Evolutionary conservation across 2,329 filamentous ascomycete species (phyloP), one percentile per base, ranked within the genome.

Genomic region (Talaromyces sp.): DNA sequence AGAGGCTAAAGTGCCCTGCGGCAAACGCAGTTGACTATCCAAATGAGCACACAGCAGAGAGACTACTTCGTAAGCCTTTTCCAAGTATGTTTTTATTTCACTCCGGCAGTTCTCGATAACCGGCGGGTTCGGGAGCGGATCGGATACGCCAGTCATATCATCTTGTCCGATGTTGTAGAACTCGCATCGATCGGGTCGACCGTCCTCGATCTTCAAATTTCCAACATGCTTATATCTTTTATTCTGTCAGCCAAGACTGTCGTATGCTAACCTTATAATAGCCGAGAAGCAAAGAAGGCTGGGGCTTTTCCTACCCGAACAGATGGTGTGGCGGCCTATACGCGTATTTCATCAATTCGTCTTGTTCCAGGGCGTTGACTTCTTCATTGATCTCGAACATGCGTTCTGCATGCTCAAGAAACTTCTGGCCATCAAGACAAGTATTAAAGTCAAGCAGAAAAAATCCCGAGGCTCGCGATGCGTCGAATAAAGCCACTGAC

Each of bases 81-180:
- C 4, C 24, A 58, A 46, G 21, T 58, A 58, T 31, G 19, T 21
- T 17, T 29, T 43, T 19, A 58, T 53, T 12, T 53, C 57, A 17
- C 17, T 11, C 9, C 57, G 57, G 26, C 27, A 12, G 10, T 38
- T 17, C 41, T 58, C 51, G 17, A 58, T 58, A 2, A 38, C 14
- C 21, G 48, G 8, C 4, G 57, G 57, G 12, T 53, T 54, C 11
- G 27, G 27, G 9, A 38, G 48, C 4, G 46, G 43, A 5, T 41
- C 29, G 5, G 57, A 58, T 10, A 58, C 51, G 6, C 48, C 48
- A 17, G 35, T 53, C 31, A 58, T 58, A 17, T 58, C 57, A 26
- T 58, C 57, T 54, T 54, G 48, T 24, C 29, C 48, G 10, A 58
- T 17, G n/a, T 54, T 58, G 32, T 58, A 58, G 50, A 58, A 53